These are phyloP conservation scores for Myxozyma geophila DNA, from an alignment of 805 yeast species.

Conservation along the genomic window DNA sequence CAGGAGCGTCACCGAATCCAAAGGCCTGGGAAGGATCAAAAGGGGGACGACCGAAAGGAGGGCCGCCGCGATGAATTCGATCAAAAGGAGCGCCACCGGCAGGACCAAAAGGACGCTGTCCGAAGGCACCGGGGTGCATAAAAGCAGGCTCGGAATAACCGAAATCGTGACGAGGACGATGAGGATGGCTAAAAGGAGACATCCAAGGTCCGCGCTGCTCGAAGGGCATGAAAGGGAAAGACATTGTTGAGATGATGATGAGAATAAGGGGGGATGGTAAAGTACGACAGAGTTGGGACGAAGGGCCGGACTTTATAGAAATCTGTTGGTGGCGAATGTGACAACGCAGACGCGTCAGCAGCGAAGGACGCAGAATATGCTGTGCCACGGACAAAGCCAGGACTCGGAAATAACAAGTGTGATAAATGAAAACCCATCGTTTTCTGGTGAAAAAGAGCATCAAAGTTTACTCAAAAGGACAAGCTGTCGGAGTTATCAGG, in stretches of 20 bases:
- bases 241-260: not conserved
- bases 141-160: not conserved
- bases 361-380: no score
- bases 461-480: no score
- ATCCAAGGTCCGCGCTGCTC: not conserved
- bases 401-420: no score
- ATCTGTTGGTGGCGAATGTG: no score
- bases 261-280: not conserved
- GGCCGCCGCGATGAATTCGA: not conserved
- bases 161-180: not conserved
- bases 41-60: slow-evolving; percentile 1
- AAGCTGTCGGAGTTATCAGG: no score
- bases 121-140: not conserved
- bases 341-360: no score
- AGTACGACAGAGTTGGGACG: not conserved
- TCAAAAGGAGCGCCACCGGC: not conserved
- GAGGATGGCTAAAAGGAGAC: not conserved
- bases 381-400: no score
- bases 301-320: no score
- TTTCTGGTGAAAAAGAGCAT: no score
- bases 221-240: not conserved
- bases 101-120: not conserved
- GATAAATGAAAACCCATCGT: no score
- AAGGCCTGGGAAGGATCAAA: not conserved
- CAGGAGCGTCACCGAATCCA: not conserved